Base-by-base conservation (phyloP, 805 yeast genomes). In the Lipomyces sp. region DNA sequence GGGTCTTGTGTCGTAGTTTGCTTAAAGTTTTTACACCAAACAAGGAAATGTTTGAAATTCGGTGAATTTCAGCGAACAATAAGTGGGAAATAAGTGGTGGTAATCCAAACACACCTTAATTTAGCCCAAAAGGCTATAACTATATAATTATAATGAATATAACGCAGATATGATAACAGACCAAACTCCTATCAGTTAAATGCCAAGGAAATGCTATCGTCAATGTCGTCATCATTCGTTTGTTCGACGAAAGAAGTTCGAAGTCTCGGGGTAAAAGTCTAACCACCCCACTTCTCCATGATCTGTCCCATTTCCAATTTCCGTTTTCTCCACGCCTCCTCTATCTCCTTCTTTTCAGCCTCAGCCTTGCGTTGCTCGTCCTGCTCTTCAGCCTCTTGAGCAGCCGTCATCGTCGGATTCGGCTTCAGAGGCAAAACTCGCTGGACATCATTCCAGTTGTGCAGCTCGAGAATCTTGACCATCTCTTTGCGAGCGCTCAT, bases 201-300 rank as follows among this genome's bases (percentile, higher is more conserved):
- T 37, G 39, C 39, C 4, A 37, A 37, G 39, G 13, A 35, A 7
- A 37, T 37, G 3, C 11, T 10, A 37, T 11, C 13, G 15, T 37
- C 15, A 37, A 37, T 10, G 10, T 37, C 39, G 15, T 10, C 13
- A 37, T 37, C 39, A 10, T 11, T 37, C 10, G 24, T 24, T 24
- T 37, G 39, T 2, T 11, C 39, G 15, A 24, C 24, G 24, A 24
- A 24, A 24, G 24, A 24, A 24, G 24, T 24, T 24, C 24, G 1
- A 24, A 24, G 24, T 24, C 24, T 1, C 24, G 24, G 24, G 24
- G 24, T 24, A 1, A 11, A 42, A 2, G n/a, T 42, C 57, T 57
- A 57, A 11, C 60, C 60, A n/a, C 60, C 60, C 60, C 60, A 57
- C 29, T 57, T n/a, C 51, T 57, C 60, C 60, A 57, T 57, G 11